Percentiles rank a stretch among this genome's conserved stretches.
Evolutionary conservation across 2,329 filamentous ascomycete species (phyloP).

Genomic region (Apiospora hydei): DNA sequence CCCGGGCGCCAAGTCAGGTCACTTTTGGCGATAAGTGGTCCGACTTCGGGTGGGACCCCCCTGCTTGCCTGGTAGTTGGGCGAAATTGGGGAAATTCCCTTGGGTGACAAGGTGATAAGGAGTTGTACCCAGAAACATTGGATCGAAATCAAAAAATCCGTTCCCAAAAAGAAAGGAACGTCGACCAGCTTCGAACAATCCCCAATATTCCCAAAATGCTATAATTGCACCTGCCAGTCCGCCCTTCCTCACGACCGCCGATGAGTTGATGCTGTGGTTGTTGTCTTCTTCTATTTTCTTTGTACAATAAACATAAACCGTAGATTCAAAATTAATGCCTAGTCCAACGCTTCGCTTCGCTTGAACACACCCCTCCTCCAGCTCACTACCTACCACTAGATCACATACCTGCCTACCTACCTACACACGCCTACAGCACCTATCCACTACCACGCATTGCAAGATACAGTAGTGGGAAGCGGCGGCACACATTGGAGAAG

Average conservation of each 20-base stretch:
- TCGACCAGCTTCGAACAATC: not conserved
- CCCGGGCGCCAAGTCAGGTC: conserved; percentile 12
- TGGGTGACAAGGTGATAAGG: not conserved
- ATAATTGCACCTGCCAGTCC: conserved; percentile 17
- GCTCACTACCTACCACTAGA: conserved; percentile 8
- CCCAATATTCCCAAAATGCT: conserved; percentile 13
- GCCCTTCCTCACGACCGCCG: conserved; percentile 6
- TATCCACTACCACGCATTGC: conserved; percentile 17
- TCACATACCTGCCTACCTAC: not conserved
- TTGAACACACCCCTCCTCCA: not conserved
- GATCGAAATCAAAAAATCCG: conserved; percentile 10
- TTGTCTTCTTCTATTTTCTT: not conserved
- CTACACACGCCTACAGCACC: not conserved
- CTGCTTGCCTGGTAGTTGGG: not conserved
- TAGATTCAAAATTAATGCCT: conserved; percentile 8
- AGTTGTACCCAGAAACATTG: conserved; percentile 6
- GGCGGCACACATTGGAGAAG: not conserved
- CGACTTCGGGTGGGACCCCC: conserved; percentile 1
- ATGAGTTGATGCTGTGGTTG: not conserved
- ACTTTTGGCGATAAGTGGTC: conserved; percentile 10
- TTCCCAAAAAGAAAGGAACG: not conserved
- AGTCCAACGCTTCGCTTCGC: conserved; percentile 11
- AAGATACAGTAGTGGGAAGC: conserved; percentile 1
- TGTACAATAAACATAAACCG: conserved; percentile 10
- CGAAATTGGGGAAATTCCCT: conserved; percentile 12